phyloP scores from a whole-genome alignment of 768 basidiomycete species.

The Psilocybe cyanescens region DNA sequence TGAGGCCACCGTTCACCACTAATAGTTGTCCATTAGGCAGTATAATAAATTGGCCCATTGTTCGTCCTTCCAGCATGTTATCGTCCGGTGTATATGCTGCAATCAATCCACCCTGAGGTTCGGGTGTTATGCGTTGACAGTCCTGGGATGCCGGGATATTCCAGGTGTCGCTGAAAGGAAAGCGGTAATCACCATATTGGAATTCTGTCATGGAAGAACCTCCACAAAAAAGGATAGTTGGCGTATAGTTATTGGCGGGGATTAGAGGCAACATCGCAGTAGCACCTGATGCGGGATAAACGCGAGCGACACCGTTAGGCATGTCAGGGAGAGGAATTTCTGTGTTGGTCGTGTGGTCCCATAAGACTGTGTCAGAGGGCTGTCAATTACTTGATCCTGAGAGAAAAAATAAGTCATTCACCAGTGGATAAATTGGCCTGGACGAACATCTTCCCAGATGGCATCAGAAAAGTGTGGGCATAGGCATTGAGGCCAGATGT shows the following conservation, averaged over 20 bases:
- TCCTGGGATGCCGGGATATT: conserved; percentile 68
- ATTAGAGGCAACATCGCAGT: conserved; percentile 91
- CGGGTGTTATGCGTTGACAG: conserved; percentile 87
- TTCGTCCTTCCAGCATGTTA: conserved; percentile 70
- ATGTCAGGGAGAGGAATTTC: conserved; percentile 72
- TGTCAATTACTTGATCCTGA: not conserved
- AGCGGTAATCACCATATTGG: conserved; percentile 78
- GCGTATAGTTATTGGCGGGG: conserved; percentile 84
- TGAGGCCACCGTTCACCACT: conserved; percentile 79
- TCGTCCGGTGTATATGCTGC: conserved; percentile 74
- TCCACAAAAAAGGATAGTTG: conserved; percentile 89
- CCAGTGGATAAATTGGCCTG: conserved; percentile 84
- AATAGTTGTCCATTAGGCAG: conserved; percentile 82
- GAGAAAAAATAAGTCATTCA: conserved; percentile 34
- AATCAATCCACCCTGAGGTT: conserved; percentile 69
- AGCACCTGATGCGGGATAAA: conserved; percentile 91
- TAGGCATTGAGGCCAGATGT: conserved; percentile 83
- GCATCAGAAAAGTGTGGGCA: conserved; percentile 73
- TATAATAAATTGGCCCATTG: conserved; percentile 92
- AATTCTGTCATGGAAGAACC: conserved; percentile 78
- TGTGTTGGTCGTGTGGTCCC: conserved; percentile 47
- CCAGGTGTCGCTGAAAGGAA: conserved; percentile 76
- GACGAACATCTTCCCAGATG: conserved; percentile 78
- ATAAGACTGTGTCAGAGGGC: conserved; percentile 22
- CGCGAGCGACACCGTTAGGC: conserved; percentile 75